Evolutionary conservation across 2,329 filamentous ascomycete genomes (phyloP), one percentile per base, ranked within the genome.

Genomic region (Exophiala sp.): DNA sequence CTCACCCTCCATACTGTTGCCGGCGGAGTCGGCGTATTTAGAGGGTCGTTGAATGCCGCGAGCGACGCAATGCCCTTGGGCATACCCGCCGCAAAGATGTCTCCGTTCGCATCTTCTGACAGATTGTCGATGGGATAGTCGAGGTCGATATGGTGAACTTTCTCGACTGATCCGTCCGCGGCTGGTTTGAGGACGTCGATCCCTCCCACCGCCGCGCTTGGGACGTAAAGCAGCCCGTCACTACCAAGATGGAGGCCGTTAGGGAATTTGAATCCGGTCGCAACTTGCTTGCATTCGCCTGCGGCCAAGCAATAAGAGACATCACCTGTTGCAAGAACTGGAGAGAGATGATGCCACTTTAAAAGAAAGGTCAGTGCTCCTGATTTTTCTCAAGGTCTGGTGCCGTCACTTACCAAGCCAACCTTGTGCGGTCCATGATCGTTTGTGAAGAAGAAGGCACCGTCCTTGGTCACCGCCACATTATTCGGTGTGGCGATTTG

Each of bases 401-500:
- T 21, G 36, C 12, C n/a, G 9, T 20, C 12, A 50, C 52, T 45
- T 21, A 54, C n/a, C 68, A 48, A 42, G 52, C 44, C 54, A 61
- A 62, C 58, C 57, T 72, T 72, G 4, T 62, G 52, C 2, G 21
- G 47, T 36, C 64, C 65, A 32, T 71, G 68, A 41, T 71, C 69
- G 55, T 72, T 72, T 2, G 69, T 69, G 41, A 71, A 65, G n/a
- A 69, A 60, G 48, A 72, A 71, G 1, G 64, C 64, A 36, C 70
- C 62, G 47, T 68, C 66, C 10, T 55, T 62, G 1, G 65, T 62
- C 55, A 69, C 68, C 5, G 67, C 66, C n/a, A 71, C 53, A 16
- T 65, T 62, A 56, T 73, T 73, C 7, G 70, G 68, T 1, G 70
- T 67, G n/a, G 66, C 48, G 39, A 72, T 68, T 11, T 65, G 59